Conservation (phyloP, 768 basidiomycete species). For the Termitomyces sp. region DNA sequence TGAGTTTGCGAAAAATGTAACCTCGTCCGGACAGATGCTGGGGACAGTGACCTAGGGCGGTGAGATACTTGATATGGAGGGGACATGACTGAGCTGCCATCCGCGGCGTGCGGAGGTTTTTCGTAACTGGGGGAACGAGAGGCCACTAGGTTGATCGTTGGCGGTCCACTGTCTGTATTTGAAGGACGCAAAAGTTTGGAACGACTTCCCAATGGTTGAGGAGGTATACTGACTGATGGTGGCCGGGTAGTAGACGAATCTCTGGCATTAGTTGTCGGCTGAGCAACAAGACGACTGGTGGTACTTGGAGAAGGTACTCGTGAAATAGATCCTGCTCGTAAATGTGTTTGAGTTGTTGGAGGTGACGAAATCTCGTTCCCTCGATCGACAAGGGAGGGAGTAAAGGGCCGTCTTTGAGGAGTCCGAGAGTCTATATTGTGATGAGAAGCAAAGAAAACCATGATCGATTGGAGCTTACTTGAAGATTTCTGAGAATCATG, state of each 20-base stretch:
- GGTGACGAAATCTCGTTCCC: constrained; percentile 18
- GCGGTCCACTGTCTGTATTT: constrained; percentile 32
- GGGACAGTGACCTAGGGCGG: constrained; percentile 19
- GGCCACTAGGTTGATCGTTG: constrained; percentile 17
- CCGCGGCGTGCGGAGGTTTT: neutral
- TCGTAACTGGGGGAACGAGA: constrained; percentile 1
- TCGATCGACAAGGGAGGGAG: constrained; percentile 22
- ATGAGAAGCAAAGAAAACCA: neutral
- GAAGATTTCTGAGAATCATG: constrained; percentile 31
- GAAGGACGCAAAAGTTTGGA: constrained; percentile 37
- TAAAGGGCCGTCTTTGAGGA: constrained; percentile 15
- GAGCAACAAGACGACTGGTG: constrained; percentile 18
- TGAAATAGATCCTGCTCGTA: constrained; percentile 22
- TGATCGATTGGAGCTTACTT: constrained; percentile 21
- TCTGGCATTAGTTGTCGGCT: constrained; percentile 10
- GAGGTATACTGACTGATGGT: constrained; percentile 29
- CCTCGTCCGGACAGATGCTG: constrained; percentile 22
- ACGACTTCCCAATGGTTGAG: constrained; percentile 22
- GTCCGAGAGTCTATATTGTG: neutral
- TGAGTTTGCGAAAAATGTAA: constrained; percentile 15
- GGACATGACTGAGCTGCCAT: neutral
- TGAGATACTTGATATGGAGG: constrained; percentile 15
- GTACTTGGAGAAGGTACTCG: constrained; percentile 36
- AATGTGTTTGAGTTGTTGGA: constrained; percentile 17
- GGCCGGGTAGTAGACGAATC: constrained; percentile 18